Evolutionary conservation across 352 stramenopile genomes (phyloP).

Genomic region (Phytophthora chlamydospora): DNA sequence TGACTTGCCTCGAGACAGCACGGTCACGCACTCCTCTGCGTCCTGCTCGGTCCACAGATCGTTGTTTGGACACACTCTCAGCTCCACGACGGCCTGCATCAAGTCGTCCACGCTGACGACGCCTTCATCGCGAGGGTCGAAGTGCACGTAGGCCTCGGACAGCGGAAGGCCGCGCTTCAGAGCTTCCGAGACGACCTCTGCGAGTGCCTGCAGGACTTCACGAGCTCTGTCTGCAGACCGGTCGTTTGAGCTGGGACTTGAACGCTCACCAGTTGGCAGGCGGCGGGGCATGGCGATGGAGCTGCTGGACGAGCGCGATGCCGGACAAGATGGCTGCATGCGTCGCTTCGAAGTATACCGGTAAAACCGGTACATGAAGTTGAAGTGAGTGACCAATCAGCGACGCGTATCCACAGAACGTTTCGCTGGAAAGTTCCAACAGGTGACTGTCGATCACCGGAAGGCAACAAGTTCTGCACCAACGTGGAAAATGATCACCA

Average conservation of each 20-base stretch:
- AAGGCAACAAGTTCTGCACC: constrained; percentile 24
- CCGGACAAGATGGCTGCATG: constrained; percentile 28
- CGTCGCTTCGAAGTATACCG: constrained; percentile 28
- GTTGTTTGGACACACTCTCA: constrained; percentile 30
- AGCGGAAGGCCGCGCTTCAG: constrained; percentile 54
- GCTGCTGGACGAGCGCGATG: constrained; percentile 10
- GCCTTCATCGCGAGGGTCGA: constrained; percentile 50
- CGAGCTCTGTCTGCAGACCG: constrained; percentile 5
- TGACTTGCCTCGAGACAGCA: constrained; percentile 45
- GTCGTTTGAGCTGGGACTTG: background rate
- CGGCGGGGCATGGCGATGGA: constrained; percentile 20
- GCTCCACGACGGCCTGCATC: constrained; percentile 54
- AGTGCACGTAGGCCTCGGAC: constrained; percentile 61
- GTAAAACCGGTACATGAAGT: constrained; percentile 17
- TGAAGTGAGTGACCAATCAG: constrained; percentile 35
- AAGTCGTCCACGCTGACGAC: constrained; percentile 60
- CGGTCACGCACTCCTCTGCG: constrained; percentile 48
- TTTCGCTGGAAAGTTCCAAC: constrained; percentile 9
- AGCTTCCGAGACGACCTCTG: constrained; percentile 56
- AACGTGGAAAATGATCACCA: constrained; percentile 22
- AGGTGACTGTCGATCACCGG: constrained; percentile 14
- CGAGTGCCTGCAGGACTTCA: constrained; percentile 45
- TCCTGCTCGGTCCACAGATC: constrained; percentile 52
- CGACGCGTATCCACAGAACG: constrained; percentile 21
- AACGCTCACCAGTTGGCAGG: background rate